Evolutionary conservation across 2,329 filamentous ascomycete species (phyloP).

Genomic region (Simplicillium sp.): DNA sequence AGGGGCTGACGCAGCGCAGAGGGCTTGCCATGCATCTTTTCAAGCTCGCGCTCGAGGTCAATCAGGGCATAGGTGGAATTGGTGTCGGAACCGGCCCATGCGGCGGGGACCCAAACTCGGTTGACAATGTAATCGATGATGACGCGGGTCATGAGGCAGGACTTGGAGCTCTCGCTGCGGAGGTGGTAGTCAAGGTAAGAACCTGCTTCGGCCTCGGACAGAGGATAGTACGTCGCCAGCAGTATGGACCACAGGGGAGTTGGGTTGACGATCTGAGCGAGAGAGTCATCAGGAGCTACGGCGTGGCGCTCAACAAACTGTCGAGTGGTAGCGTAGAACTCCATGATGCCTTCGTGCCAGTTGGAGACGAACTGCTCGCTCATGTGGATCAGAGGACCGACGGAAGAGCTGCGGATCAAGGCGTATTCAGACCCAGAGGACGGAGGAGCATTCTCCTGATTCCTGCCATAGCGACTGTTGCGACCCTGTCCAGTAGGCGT

Average conservation of each 20-base stretch:
- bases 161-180: constrained; percentile 27
- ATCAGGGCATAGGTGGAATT: constrained; percentile 23
- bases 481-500: constrained; percentile 17
- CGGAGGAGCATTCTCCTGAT: background rate
- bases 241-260: constrained; percentile 26
- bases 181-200: constrained; percentile 32
- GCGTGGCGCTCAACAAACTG: constrained; percentile 25
- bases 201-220: constrained; percentile 25
- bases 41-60: constrained; percentile 25
- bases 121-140: constrained; percentile 32
- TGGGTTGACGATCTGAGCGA: constrained; percentile 15
- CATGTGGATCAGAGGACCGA: constrained; percentile 22
- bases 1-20: constrained; percentile 26
- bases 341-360: constrained; percentile 26
- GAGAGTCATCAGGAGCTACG: constrained; percentile 18
- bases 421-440: constrained; percentile 3
- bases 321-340: constrained; percentile 25
- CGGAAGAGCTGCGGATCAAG: constrained; percentile 9
- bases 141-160: constrained; percentile 31
- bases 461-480: constrained; percentile 17
- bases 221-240: constrained; percentile 25
- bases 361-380: constrained; percentile 21
- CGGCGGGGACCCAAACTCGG: constrained; percentile 27
- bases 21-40: constrained; percentile 23
- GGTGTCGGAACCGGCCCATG: constrained; percentile 27